Evolutionary conservation across 2,329 filamentous ascomycete species (phyloP).

Genomic region (Hypoxylon sp.): DNA sequence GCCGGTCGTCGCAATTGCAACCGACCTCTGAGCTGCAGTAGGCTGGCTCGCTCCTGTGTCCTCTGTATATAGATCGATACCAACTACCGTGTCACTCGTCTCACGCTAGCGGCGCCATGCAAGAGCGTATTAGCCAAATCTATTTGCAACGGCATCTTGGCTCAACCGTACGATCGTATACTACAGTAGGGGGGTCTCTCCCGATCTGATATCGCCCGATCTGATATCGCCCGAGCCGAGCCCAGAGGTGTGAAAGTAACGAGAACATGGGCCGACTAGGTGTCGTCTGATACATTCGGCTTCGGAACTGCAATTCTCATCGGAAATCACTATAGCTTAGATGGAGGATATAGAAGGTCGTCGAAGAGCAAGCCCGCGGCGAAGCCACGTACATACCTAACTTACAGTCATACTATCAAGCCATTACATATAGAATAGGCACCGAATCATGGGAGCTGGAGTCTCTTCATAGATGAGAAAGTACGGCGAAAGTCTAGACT

Average conservation of each 20-base stretch:
- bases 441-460: no score
- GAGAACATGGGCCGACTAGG: not conserved
- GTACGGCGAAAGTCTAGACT: not conserved
- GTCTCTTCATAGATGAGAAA: not conserved
- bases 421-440: no score
- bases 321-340: conserved; percentile 7
- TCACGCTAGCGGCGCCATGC: not conserved
- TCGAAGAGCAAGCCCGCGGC: not conserved
- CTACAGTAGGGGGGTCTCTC: not conserved
- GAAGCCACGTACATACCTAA: not conserved
- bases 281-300: no score
- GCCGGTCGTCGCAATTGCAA: conserved; percentile 27
- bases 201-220: not conserved
- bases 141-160: conserved; percentile 21
- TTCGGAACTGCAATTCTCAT: conserved; percentile 8
- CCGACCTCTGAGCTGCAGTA: conserved; percentile 14
- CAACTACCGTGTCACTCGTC: not conserved
- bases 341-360: not conserved
- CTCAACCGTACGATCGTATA: not conserved
- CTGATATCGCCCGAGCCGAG: not conserved
- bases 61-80: not conserved
- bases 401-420: no score
- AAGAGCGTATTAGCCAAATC: conserved; percentile 1
- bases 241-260: not conserved
- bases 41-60: conserved; percentile 10